These are phyloP conservation scores for Blepharisma stoltei DNA, from an alignment of 73 alveolate genomes.

Conservation along the genomic window DNA sequence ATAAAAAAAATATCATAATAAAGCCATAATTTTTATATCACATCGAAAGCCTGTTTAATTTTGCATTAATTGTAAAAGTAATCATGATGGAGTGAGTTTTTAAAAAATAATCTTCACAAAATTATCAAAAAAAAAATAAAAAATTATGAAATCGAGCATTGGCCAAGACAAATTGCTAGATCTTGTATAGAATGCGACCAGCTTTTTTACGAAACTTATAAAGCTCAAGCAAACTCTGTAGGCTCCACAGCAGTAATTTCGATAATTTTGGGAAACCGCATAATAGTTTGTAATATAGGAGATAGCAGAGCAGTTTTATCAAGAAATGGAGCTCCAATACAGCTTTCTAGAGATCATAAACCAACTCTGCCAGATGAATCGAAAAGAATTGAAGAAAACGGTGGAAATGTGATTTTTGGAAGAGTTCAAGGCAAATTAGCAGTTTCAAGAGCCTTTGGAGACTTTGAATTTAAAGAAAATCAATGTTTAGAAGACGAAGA, in stretches of 20 bases:
- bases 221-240: too few species aligned
- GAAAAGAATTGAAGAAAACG: constrained; percentile 39
- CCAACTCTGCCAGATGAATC: constrained; percentile 77
- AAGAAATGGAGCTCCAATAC: constrained; percentile 38
- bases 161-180: not conserved
- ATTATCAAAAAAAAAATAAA: constrained; percentile 30
- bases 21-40: too few species aligned
- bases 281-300: not conserved
- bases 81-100: too few species aligned
- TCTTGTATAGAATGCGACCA: not conserved
- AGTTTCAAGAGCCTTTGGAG: constrained; percentile 56
- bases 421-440: constrained; percentile 44
- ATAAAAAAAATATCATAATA: too few species aligned
- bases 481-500: too few species aligned
- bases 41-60: too few species aligned
- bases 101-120: constrained; percentile 73
- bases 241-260: too few species aligned
- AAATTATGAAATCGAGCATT: not conserved
- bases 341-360: constrained; percentile 81
- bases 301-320: constrained; percentile 43
- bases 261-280: not conserved
- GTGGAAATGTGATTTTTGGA: constrained; percentile 47
- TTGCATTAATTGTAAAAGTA: too few species aligned
- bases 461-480: constrained; percentile 32
- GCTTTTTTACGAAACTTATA: not conserved